Base-by-base conservation (phyloP, 441 rosid genomes). In the Adansonia rubrostipa region DNA sequence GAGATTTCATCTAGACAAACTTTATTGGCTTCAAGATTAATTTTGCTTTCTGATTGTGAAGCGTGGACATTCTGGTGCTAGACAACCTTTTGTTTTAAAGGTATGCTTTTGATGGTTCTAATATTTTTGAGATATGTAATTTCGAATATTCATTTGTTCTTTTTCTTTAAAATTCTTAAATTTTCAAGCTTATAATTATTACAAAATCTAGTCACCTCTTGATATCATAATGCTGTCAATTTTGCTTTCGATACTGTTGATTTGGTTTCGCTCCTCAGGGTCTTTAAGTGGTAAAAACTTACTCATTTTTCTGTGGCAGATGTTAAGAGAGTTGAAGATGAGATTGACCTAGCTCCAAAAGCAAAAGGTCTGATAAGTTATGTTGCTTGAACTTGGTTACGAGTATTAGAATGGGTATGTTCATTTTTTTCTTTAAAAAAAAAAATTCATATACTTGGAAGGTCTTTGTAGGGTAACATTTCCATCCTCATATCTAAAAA, bases 321-420 rank as follows among this genome's bases (percentile, higher is more conserved):
- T 80, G 65, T 71, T 60, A 60, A 68, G 71, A 75, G 53, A 63
- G 80, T 62, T 63, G 66, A 74, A 67, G 15, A 61, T 22, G 65
- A 80, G 83, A 76, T 71, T 85, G 83, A 84, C 76, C 62, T 54
- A 69, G 70, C 79, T 48, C 65, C 77, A 56, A 78, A 62, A 64
- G 81, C 75, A 50, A 74, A 79, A 9, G 48, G 51, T n/a, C 78
- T 73, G 80, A 77, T 54, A 78, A 74, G 28, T 24, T 24, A 24
- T 24, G 28, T 24, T 24, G 1, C 28, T 24, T 24, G 28, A 24
- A 24, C 28, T 24, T 24, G 28, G 28, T 24, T 24, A 1, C 28
- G 1, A 24, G 28, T 24, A 24, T 24, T 1, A 24, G 28, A 24
- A 24, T 24, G 28, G 28, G n/a, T 24, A 24, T 24, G 28, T 24